Evolutionary conservation across 23 red algal species (phyloP), one percentile per base, ranked within the genome.

Genomic region (Gracilaria domingensis): DNA sequence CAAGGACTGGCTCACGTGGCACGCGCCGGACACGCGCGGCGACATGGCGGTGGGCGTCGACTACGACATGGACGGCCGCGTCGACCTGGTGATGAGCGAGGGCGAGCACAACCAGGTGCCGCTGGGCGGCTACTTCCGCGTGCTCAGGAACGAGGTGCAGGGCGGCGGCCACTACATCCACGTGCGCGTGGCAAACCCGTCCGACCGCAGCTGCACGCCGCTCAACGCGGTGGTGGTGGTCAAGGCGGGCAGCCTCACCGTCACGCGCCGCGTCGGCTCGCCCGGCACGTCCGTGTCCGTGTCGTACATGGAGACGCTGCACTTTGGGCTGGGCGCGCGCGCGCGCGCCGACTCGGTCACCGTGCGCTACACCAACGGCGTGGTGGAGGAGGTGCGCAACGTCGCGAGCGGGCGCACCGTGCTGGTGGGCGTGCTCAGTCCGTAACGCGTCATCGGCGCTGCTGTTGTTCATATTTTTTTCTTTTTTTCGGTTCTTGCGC

Each of bases 231-330:
- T 38, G 21, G 49, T 59, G 13, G 25, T 65, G 13, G 44, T 75
- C 32, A 73, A 83, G 39, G 16, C 39, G 23, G 82, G 82, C 18
- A 67, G 13, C 44, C n/a, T n/a, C 25, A 34, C 60, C 11, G 26
- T 76, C 5, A 88, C 70, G 34, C 28, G 83, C 9, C 82, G 91
- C 8, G 81, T 93, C 24, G 91, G 83, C n/a, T 86, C 82, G 7
- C 75, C 65, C 25, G 91, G 91, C 11, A 11, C 75, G 26, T 50
- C 76, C 16, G 50, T 85, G 1, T 44, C 42, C 81, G 18, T 23
- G 0, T 69, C 51, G 25, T 86, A 87, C 54, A 14, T 91, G 32
- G 88, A 91, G 13, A 72, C 67, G 13, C 53, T 91, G 55, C 88
- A 91, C 34, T 82, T 91, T 35, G 88, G 88, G 28, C 33, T 91